Evolutionary conservation across 2,329 filamentous ascomycete species (phyloP).

Genomic region (Didymella sp.): DNA sequence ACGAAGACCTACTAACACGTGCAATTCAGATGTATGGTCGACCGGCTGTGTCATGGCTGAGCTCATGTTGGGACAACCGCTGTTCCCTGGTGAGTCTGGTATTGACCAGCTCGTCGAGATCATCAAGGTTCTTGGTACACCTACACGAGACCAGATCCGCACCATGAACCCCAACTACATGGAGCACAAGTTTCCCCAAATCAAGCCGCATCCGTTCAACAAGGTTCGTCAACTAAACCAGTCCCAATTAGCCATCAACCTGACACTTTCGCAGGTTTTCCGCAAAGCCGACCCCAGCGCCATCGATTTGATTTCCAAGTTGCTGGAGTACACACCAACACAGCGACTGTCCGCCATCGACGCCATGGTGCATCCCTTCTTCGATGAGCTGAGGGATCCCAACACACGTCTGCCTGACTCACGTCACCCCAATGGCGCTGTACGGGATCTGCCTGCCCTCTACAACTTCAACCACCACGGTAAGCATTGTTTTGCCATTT

Average conservation of each 20-base stretch:
- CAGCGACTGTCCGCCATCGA: conserved; percentile 92
- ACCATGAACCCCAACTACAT: conserved; percentile 99
- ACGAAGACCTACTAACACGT: conserved; percentile 28
- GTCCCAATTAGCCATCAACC: neutral
- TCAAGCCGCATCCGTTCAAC: conserved; percentile 98
- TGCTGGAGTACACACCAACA: conserved; percentile 96
- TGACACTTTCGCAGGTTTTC: conserved; percentile 70
- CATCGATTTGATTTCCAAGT: conserved; percentile 90
- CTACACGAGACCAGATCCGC: conserved; percentile 95
- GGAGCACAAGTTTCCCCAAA: conserved; percentile 99
- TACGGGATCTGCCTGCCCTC: conserved; percentile 82
- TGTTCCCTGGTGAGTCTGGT: conserved; percentile 97
- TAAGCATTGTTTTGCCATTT: conserved; percentile 57
- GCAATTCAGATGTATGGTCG: conserved; percentile 87
- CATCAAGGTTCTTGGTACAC: conserved; percentile 97
- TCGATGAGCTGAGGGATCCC: conserved; percentile 94
- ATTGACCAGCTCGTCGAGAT: conserved; percentile 99
- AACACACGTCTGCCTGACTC: conserved; percentile 91
- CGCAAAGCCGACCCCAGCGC: conserved; percentile 92
- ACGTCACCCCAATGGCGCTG: conserved; percentile 79
- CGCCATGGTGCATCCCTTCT: conserved; percentile 98
- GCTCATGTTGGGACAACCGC: conserved; percentile 95
- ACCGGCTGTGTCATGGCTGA: conserved; percentile 99
- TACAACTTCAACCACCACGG: conserved; percentile 96
- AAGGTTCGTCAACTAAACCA: conserved; percentile 64